Base-by-base conservation (phyloP, 352 stramenopile genomes). In the Lagenidium giganteum region DNA sequence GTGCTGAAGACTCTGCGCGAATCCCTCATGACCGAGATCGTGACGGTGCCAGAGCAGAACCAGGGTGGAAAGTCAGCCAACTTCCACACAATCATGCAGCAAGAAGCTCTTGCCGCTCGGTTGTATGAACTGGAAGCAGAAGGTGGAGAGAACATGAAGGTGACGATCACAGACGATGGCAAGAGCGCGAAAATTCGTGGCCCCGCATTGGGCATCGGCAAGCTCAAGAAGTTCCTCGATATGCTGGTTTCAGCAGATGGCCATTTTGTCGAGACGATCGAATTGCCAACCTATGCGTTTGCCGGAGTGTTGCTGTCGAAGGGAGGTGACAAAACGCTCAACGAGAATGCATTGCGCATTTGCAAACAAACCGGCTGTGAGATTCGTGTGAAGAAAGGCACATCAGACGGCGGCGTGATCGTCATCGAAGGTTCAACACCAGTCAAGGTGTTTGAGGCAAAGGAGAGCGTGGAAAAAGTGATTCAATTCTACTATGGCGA, bases 401-500 rank as follows among this genome's bases (percentile, higher is more conserved):
- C 43, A 23, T 42, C 38, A n/a, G n/a, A n/a, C n/a, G 35, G 7
- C 21, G 66, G 62, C 3, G 62, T 64, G 8, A 65, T 91, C 20
- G 68, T 66, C 20, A 83, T 91, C 34, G 75, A 88, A 68, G 75
- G 79, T 7, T 64, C 57, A 4, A 74, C 73, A 37, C 59, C 73
- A 1, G 53, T 61, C 22, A 79, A 83, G 40, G 79, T 91, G 17
- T 86, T 85, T 45, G 61, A 85, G 23, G 79, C 79, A 34, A 88
- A 86, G 55, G 55, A 67, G 16, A 57, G 68, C 28, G 71, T 91
- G 6, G 73, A 91, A 49, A 82, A 82, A 23, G 63, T 88, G 23
- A 56, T 91, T 24, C 75, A 88, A 42, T 91, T 91, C 42, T 91
- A 87, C 55, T 83, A 82, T 51, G 57, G 64, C 16, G 71, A 83